phyloP scores from a whole-genome alignment of 2,329 filamentous ascomycete species.

The Verticillium nonalfalfae region DNA sequence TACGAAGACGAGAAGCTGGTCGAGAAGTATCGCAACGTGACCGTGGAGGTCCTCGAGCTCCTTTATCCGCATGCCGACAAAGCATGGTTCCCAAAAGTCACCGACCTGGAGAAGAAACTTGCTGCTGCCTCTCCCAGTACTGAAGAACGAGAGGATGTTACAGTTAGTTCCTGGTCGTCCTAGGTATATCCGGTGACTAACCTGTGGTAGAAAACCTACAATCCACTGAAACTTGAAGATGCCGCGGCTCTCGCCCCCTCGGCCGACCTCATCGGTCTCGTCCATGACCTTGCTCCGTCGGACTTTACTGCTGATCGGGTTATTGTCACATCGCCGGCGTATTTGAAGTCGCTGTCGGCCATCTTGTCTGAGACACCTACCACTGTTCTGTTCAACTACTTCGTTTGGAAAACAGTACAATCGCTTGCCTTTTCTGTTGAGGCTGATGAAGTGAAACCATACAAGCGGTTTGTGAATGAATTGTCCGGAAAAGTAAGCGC shows the following conservation, averaged over 20 bases:
- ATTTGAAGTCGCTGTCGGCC: conserved; percentile 50
- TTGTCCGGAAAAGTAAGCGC: conserved; percentile 44
- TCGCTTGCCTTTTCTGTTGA: conserved; percentile 47
- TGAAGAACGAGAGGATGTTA: conserved; percentile 54
- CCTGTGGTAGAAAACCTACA: conserved; percentile 51
- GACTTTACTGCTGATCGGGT: conserved; percentile 44
- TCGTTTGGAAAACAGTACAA: conserved; percentile 58
- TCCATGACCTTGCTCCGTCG: conserved; percentile 44
- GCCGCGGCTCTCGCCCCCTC: conserved; percentile 48
- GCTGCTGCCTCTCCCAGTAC: conserved; percentile 52
- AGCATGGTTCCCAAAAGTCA: conserved; percentile 31
- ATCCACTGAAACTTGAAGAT: conserved; percentile 52
- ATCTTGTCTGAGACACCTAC: conserved; percentile 47
- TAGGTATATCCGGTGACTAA: conserved; percentile 8
- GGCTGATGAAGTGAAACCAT: conserved; percentile 52
- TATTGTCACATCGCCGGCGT: conserved; percentile 53
- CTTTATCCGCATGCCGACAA: conserved; percentile 27
- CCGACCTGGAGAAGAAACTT: conserved; percentile 56
- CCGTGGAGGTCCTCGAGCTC: conserved; percentile 15
- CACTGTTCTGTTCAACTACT: conserved; percentile 54
- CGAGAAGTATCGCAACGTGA: conserved; percentile 36
- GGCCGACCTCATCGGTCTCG: conserved; percentile 44
- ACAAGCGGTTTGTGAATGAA: conserved; percentile 52
- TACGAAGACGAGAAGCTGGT: conserved; percentile 50
- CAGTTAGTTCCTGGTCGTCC: conserved; percentile 22